Evolutionary conservation across 345 rosid species (phyloP), one percentile per base, ranked within the genome.

Genomic region (Alliaria petiolata): DNA sequence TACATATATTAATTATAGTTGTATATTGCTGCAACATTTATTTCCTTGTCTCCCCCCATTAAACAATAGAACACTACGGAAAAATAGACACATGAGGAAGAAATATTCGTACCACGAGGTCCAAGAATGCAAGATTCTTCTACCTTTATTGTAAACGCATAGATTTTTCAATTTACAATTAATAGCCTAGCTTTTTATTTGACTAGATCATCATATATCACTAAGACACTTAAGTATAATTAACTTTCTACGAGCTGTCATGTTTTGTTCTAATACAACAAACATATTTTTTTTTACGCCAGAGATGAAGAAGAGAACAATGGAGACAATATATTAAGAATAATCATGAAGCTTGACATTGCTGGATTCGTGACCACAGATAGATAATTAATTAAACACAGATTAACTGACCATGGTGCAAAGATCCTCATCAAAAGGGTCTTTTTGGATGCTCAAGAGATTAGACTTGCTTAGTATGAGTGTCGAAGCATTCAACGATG

Each of bases 241-340:
- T 64, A n/a, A n/a, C n/a, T n/a, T 73, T 65, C 20, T 65, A 42
- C 17, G 9, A 55, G 77, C 70, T 73, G 72, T 56, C 66, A 55
- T 73, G 71, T 52, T 67, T 67, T 67, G 61, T 72, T 71, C 35
- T 39, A 9, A 25, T 35, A 40, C 51, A 14, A 31, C 40, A 13
- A 38, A 25, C 26, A 42, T 20, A 52, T 71, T 10, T 52, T 10
- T 52, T 38, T 40, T 6, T 36, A 43, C 35, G 64, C 64, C 49
- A 63, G 64, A 17, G 56, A 54, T 72, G 56, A 63, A 52, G 38
- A 62, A 44, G 40, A 51, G 46, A 71, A 44, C 55, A 54, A 54
- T 64, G 65, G 65, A 55, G 44, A 73, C 77, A 35, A 1, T 30
- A 72, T 57, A 13, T 25, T 64, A 5, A 55, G 69, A 44, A 54